A percentile compares a stretch with the other conserved stretches of the same genome.
Evolutionary conservation across 2,329 filamentous ascomycete species (phyloP).

Genomic region (Monilinia aucupariae): DNA sequence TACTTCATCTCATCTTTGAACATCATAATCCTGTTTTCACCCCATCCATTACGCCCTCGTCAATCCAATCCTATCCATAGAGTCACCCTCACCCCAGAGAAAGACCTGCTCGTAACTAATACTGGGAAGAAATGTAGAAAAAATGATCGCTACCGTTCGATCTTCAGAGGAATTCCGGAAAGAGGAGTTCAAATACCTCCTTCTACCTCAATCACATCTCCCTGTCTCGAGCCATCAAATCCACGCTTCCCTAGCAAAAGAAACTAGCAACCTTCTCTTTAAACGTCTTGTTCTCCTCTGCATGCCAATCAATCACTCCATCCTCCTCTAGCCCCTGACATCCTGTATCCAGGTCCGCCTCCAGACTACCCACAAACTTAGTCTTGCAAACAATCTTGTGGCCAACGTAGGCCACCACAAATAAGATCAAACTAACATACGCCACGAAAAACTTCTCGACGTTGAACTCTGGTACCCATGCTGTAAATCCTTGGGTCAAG

Average conservation of each 20-base stretch:
- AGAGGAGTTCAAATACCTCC: conserved; percentile 13
- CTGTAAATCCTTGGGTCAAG: conserved; percentile 63
- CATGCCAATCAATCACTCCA: background rate
- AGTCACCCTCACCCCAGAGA: background rate
- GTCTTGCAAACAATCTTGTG: conserved; percentile 48
- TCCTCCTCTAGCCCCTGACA: conserved; percentile 25
- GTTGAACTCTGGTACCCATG: conserved; percentile 56
- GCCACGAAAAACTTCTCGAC: conserved; percentile 57
- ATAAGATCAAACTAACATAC: conserved; percentile 61
- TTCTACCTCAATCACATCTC: conserved; percentile 4
- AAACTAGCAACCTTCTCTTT: background rate
- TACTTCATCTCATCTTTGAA: background rate
- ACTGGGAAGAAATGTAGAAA: background rate
- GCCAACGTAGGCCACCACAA: conserved; percentile 52
- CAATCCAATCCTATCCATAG: background rate
- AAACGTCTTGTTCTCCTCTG: background rate
- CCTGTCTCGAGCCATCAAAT: background rate
- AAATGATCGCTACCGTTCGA: background rate
- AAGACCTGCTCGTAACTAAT: background rate
- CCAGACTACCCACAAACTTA: conserved; percentile 36
- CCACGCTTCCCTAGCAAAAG: conserved; percentile 2
- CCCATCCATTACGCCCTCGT: background rate
- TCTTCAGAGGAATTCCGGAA: conserved; percentile 12
- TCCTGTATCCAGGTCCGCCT: conserved; percentile 42
- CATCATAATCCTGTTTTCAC: too few species aligned